phyloP scores from a whole-genome alignment of 305 asterid species.

The Solanum aculeatissimum region DNA sequence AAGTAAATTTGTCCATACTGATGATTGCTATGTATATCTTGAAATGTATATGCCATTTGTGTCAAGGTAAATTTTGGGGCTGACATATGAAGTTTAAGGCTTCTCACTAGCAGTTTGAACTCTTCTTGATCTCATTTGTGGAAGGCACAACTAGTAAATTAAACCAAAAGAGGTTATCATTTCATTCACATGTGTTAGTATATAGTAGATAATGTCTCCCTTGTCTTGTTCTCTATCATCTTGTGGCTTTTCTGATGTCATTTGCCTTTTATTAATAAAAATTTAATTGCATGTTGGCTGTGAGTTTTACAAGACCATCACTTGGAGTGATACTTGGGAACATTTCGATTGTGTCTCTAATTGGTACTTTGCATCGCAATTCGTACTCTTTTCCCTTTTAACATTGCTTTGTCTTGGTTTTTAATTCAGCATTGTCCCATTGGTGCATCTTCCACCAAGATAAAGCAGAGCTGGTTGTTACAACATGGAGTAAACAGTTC shows the following conservation, averaged over 20 bases:
- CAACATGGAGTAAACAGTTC: constrained; percentile 90
- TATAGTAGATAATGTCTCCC: background rate
- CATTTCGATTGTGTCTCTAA: background rate
- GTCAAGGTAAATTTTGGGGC: background rate
- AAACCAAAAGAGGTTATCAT: background rate
- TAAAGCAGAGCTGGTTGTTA: constrained; percentile 71
- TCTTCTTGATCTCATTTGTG: background rate
- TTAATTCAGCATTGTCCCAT: constrained; percentile 63
- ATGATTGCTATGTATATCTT: background rate
- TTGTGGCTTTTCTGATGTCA: background rate
- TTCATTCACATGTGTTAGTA: background rate
- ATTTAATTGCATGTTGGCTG: background rate
- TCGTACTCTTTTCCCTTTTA: background rate
- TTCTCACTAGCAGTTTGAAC: background rate
- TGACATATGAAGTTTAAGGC: background rate
- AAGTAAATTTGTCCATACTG: background rate
- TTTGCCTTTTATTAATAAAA: background rate
- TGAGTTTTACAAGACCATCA: background rate
- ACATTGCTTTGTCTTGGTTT: constrained; percentile 32
- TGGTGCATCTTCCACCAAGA: constrained; percentile 96
- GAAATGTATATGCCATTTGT: background rate
- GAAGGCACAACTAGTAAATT: background rate
- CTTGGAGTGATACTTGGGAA: background rate
- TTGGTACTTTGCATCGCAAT: background rate
- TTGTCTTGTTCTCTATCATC: background rate